Conservation (phyloP, 2,329 filamentous ascomycete genomes). For the Phialophora verrucosa region DNA sequence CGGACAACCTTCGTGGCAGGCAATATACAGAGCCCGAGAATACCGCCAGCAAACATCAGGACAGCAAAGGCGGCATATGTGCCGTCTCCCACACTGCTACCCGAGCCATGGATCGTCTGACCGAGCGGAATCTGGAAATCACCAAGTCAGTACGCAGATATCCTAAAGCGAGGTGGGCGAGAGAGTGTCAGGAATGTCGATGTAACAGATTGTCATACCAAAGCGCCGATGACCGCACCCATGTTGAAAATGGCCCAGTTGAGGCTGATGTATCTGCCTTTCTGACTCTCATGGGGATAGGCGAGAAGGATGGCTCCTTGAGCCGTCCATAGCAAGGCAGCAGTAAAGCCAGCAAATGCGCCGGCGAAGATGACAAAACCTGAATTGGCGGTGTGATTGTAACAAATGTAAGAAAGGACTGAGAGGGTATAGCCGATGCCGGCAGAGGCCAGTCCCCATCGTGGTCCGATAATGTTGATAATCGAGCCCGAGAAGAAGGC, state of each 20-base stretch:
- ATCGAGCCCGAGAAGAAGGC: constrained; percentile 66
- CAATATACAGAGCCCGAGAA: constrained; percentile 66
- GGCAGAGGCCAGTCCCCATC: constrained; percentile 51
- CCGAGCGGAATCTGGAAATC: constrained; percentile 36
- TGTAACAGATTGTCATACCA: background rate
- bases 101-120: too few species aligned
- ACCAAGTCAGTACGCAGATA: constrained; percentile 57
- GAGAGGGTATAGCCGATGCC: constrained; percentile 57
- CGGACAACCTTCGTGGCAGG: constrained; percentile 72
- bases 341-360: constrained; percentile 56
- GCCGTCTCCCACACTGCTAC: constrained; percentile 55
- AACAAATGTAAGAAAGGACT: constrained; percentile 56
- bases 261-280: constrained; percentile 86
- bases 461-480: constrained; percentile 48
- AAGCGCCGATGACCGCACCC: constrained; percentile 81
- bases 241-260: constrained; percentile 98
- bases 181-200: too few species aligned
- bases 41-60: constrained; percentile 67
- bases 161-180: constrained; percentile 40
- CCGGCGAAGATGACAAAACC: constrained; percentile 58
- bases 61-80: constrained; percentile 77
- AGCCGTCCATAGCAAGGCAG: constrained; percentile 53
- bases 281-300: constrained; percentile 79
- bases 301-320: constrained; percentile 9
- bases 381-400: constrained; percentile 56